These are phyloP conservation scores for Oidiodendron maius DNA, from an alignment of 495 filamentous ascomycete species.

Conservation along the genomic window DNA sequence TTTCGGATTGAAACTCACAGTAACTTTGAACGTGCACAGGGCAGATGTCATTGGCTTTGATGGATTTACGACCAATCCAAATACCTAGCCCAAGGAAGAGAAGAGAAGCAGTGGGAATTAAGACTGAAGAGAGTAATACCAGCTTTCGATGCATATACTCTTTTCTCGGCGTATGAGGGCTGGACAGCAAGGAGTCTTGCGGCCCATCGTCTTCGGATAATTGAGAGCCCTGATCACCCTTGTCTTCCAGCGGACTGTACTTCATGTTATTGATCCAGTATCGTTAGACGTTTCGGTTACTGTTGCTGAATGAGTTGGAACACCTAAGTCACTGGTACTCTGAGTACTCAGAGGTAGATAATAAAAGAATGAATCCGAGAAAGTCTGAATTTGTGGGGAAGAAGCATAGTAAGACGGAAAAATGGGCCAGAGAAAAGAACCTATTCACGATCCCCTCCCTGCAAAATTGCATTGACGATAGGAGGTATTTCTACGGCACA, in stretches of 20 bases:
- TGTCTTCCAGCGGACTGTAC: conserved; percentile 11
- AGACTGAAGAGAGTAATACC: not conserved
- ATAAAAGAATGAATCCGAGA: no score
- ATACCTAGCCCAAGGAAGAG: conserved; percentile 11
- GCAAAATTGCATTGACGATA: no score
- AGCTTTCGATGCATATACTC: not conserved
- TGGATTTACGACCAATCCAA: conserved; percentile 11
- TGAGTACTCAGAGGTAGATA: no score
- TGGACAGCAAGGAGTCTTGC: conserved; percentile 10
- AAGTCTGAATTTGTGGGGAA: no score
- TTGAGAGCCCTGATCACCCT: conserved; percentile 12
- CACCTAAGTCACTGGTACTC: no score
- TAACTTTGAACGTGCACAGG: conserved; percentile 17
- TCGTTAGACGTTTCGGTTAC: no score
- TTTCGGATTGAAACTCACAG: conserved; percentile 4
- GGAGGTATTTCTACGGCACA: no score
- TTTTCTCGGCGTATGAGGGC: not conserved
- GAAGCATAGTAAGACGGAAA: no score
- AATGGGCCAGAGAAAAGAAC: no score
- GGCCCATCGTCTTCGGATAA: conserved; percentile 10
- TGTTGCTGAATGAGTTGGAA: no score
- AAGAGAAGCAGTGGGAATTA: not conserved
- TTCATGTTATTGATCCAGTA: not conserved
- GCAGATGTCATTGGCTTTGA: conserved; percentile 7
- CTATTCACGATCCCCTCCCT: no score